phyloP scores from a whole-genome alignment of 2,329 filamentous ascomycete genomes.

The Septoria petroselini region DNA sequence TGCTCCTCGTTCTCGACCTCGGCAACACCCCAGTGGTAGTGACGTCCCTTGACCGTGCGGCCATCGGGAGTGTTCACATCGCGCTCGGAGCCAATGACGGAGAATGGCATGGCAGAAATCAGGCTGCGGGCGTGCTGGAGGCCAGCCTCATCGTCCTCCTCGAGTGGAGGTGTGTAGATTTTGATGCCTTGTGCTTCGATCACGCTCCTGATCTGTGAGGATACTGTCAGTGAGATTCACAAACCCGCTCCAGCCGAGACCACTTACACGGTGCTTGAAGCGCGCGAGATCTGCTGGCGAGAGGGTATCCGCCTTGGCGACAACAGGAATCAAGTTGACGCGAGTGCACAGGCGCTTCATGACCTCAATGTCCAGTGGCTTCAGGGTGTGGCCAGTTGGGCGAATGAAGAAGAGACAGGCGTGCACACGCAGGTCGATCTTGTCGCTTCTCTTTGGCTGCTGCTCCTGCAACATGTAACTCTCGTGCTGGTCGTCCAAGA shows the following conservation, averaged over 20 bases:
- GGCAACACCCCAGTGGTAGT: constrained; percentile 98
- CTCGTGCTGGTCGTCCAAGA: constrained; percentile 99
- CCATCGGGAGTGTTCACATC: constrained; percentile 95
- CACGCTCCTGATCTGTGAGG: constrained; percentile 78
- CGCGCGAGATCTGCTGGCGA: constrained; percentile 86
- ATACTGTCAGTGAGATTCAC: constrained; percentile 33
- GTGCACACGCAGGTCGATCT: constrained; percentile 98
- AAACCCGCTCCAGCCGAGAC: neutral
- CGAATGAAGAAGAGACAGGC: constrained; percentile 99
- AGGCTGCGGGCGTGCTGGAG: constrained; percentile 91
- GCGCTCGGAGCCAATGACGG: constrained; percentile 98
- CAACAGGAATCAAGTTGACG: constrained; percentile 96
- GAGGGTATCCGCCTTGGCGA: constrained; percentile 97
- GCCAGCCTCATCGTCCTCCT: constrained; percentile 96
- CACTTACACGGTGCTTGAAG: constrained; percentile 88
- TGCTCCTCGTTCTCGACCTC: constrained; percentile 99
- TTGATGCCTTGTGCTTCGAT: constrained; percentile 99
- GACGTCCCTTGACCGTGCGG: constrained; percentile 96
- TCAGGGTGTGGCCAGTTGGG: constrained; percentile 95
- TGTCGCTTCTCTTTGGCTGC: constrained; percentile 94
- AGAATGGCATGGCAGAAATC: constrained; percentile 97
- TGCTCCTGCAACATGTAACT: constrained; percentile 99
- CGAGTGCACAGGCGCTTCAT: constrained; percentile 99
- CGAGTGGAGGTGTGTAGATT: constrained; percentile 96
- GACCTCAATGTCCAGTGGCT: constrained; percentile 98